Percentiles rank a stretch among this genome's conserved stretches.
phyloP scores from a whole-genome alignment of 139 green algal species.

The Tetraselmis chui region DNA sequence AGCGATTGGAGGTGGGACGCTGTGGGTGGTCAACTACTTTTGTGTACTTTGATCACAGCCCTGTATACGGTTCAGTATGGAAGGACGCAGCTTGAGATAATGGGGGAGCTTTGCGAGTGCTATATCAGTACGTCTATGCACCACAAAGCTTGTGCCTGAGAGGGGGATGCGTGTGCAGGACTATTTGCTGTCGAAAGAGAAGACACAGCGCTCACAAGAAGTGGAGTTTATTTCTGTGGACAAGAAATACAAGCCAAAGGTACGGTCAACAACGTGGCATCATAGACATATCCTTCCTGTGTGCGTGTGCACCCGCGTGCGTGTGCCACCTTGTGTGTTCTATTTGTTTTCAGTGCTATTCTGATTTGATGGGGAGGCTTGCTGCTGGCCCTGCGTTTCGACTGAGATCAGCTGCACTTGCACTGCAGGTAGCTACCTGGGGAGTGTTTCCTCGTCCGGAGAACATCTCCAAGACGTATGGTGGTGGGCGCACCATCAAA shows the following conservation, averaged over 20 bases:
- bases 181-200: not conserved
- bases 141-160: too few species aligned
- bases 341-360: too few species aligned
- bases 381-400: not conserved
- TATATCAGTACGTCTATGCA: too few species aligned
- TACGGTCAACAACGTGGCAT: slow-evolving; percentile 7
- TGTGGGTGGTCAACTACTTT: too few species aligned
- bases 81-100: too few species aligned
- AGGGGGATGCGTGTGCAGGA: too few species aligned
- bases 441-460: slow-evolving; percentile 74
- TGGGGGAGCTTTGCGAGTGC: too few species aligned
- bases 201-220: slow-evolving; percentile 14
- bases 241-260: slow-evolving; percentile 38
- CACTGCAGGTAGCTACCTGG: slow-evolving; percentile 62
- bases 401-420: slow-evolving; percentile 26
- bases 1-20: not conserved
- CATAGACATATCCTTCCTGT: not conserved
- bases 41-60: too few species aligned
- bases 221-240: slow-evolving; percentile 58
- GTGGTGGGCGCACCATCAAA: slow-evolving; percentile 60
- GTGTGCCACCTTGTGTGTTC: too few species aligned
- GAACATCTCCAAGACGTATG: slow-evolving; percentile 64
- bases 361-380: too few species aligned
- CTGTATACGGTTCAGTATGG: too few species aligned
- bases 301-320: not conserved